Conservation (phyloP, 1,139 yeast species). For the Pichia sp. region DNA sequence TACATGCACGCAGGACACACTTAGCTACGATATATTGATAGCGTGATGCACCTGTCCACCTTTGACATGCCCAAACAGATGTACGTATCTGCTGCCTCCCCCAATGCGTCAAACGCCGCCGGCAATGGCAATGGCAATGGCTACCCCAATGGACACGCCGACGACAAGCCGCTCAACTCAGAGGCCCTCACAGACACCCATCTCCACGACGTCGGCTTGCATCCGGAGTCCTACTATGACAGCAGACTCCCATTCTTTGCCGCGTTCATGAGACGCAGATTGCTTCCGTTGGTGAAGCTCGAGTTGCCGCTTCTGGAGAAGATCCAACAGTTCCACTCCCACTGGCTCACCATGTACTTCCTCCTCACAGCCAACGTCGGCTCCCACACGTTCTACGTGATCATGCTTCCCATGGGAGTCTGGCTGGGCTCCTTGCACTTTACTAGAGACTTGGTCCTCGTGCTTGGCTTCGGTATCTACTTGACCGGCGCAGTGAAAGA, state of each 20-base stretch:
- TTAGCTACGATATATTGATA: not conserved
- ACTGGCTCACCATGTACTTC: conserved; percentile 66
- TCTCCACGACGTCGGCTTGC: conserved; percentile 48
- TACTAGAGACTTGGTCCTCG: conserved; percentile 68
- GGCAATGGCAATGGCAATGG: no score
- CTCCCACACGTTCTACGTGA: conserved; percentile 87
- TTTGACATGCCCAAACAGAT: not conserved
- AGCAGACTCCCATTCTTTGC: conserved; percentile 55
- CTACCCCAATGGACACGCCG: no score
- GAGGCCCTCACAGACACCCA: conserved; percentile 13
- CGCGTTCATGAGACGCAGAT: conserved; percentile 48
- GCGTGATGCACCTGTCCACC: not conserved
- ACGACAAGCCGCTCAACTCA: not conserved
- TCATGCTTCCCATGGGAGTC: conserved; percentile 77
- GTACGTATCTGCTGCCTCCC: not conserved
- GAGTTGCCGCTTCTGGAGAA: conserved; percentile 63
- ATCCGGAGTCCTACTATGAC: conserved; percentile 61
- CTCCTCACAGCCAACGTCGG: conserved; percentile 90
- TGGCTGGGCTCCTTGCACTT: conserved; percentile 72
- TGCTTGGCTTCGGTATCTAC: conserved; percentile 82
- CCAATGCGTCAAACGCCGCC: not conserved
- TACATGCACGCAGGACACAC: no score
- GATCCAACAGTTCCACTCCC: conserved; percentile 54
- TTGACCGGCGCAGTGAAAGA: conserved; percentile 77
- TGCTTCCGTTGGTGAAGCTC: conserved; percentile 56